Base-by-base conservation (phyloP, 805 yeast genomes). In the Sugiyamaella marilandica region DNA sequence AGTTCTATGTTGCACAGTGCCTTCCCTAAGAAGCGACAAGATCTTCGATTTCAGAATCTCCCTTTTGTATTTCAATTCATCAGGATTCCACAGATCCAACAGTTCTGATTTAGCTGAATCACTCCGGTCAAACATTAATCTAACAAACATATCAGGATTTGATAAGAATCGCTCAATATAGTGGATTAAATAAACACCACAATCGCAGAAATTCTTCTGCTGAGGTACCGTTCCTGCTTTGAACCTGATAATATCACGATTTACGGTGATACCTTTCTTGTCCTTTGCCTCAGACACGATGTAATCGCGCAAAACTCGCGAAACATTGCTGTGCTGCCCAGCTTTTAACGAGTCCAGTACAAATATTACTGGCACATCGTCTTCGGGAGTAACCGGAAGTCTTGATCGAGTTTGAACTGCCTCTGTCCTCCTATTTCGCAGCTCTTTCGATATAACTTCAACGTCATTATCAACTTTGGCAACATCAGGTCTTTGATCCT, bases 121-220 rank as follows among this genome's bases (percentile, higher is more conserved):
- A 9, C 19, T 16, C 13, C 19, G 26, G 13, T 21, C 54, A 10
- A 55, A 46, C 53, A 61, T 45, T 7, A 50, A 45, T 31, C 41
- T 37, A 1, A 57, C 52, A 51, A 65, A 60, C 51, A 54, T 57
- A 10, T 56, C 59, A 10, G 73, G 71, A 13, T 53, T 51, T 10
- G 53, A 19, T 36, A 69, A 50, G 53, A 67, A 68, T 45, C 52
- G 50, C 47, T 69, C 70, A 29, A 65, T 62, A 45, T 58, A 62
- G 59, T 84, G 84, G 13, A 94, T 84, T 1, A 92, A 87, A 69
- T 87, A 97, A 18, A 94, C 81, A 1, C 99, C 99, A 71, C 99
- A 94, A 66, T 94, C 99, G 64, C 90, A 87, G 70, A 84, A 82
- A 65, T 94, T 94, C 31, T 83, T 82, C 64, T 94, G 99, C 54